Base-by-base conservation (phyloP, 306 rosid genomes). In the Cicer cuneatum region DNA sequence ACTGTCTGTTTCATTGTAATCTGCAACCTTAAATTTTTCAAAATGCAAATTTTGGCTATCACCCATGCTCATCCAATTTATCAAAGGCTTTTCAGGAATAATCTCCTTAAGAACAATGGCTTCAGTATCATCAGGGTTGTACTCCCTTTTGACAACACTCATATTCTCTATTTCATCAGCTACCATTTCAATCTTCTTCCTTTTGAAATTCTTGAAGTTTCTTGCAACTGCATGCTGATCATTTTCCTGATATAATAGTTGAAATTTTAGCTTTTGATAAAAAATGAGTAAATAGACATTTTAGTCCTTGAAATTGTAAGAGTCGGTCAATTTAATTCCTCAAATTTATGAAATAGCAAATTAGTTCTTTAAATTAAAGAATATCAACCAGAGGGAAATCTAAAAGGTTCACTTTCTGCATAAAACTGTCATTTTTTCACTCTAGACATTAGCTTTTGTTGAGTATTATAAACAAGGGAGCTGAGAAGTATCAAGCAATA, bases 41-140 rank as follows among this genome's bases (percentile, higher is more conserved):
- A 10, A 66, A 42, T 52, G 67, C 59, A 80, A 69, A 69, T 72
- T 77, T 74, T 86, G 92, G 19, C 79, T 87, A 53, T 90, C 91
- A 56, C 87, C 94, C 86, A 81, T 82, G 89, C 88, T 87, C 91
- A 93, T 87, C 98, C 93, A 93, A 82, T 83, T 90, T 60, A 93
- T 85, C 75, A 79, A 59, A 33, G 69, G 29, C 24, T 86, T 81
- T 48, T 72, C 80, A 16, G 63, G 64, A 43, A 38, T 62, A 33
- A 57, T 39, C 45, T 82, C 86, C 62, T 67, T 62, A 15, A 52
- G 86, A 58, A 49, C 54, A 66, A 73, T 62, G 43, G 74, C 76
- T 74, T 82, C 81, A 24, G 65, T 41, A 8, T 45, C 78, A 40
- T 48, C 83, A 48, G 64, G 69, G 15, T 46, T 85, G 83, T 74